phyloP scores from a whole-genome alignment of 139 green algal species.

The Dunaliella sp. region DNA sequence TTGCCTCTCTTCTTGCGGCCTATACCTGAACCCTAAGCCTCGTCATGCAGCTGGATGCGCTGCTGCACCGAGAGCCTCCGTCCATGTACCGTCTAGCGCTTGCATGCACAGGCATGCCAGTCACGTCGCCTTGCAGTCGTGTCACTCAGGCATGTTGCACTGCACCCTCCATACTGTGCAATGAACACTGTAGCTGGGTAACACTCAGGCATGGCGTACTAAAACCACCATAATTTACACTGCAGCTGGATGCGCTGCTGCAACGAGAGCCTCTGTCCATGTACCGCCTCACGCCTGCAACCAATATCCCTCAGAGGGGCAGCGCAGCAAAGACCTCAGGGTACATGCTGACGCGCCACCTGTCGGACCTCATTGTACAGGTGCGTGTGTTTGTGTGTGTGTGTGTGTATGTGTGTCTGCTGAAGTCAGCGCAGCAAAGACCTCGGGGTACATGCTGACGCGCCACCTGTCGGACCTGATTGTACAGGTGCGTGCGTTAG shows the following conservation, averaged over 20 bases:
- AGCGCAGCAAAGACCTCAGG: conserved; percentile 4
- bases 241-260: conserved; percentile 20
- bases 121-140: too few species aligned
- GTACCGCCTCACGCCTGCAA: conserved; percentile 30
- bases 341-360: background rate
- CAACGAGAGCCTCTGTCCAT: conserved; percentile 23
- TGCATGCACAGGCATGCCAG: too few species aligned
- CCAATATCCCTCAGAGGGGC: background rate
- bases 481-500: background rate
- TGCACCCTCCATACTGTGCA: too few species aligned
- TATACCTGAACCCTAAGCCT: too few species aligned
- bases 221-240: too few species aligned
- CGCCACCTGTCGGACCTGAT: conserved; percentile 4
- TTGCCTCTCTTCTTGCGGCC: too few species aligned
- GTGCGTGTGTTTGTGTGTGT: background rate
- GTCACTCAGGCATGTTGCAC: too few species aligned
- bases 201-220: too few species aligned
- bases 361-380: background rate
- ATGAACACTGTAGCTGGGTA: too few species aligned
- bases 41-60: conserved; percentile 14
- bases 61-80: conserved; percentile 18
- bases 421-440: too few species aligned
- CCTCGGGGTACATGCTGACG: background rate
- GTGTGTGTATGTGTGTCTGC: too few species aligned
- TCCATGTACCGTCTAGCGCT: conserved; percentile 32